Evolutionary conservation across 148 eudicot species (phyloP), one percentile per base, ranked within the genome.

Genomic region (Amaranthus palmeri): DNA sequence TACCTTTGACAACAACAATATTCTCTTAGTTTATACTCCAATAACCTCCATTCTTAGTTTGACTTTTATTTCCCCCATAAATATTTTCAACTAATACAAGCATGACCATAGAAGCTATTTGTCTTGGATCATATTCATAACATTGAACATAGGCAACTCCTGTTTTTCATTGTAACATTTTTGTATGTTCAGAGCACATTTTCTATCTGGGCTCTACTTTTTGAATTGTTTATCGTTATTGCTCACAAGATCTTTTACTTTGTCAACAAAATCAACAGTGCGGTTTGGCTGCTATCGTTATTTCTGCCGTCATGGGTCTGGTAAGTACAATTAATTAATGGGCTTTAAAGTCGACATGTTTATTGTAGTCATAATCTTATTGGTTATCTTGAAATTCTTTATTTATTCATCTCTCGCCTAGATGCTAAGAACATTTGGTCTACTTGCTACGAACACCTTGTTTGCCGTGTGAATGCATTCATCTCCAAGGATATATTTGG

Each of bases 271-370:
- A 41, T 86, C 72, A 78, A 84, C 96, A 95, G 99, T 89, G 96
- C 73, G 92, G 88, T 71, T 82, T 95, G 79, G 99, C 99, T 83
- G 99, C 99, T 68, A 92, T 95, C 75, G 99, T 95, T 77, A 90
- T 88, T 18, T 92, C 99, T 81, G 99, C 99, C 66, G 99, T 95
- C 52, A 85, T 88, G 79, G 99, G 99, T 72, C 85, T 95, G 99
- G 99, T 95, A 79, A 82, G 99, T 86, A n/a, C 36, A 54, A 46
- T 48, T 10, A n/a, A 52, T 47, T 53, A 48, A 48, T 79, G 70
- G 11, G 59, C 36, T 36, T 49, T 15, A 11, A n/a, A 18, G 14
- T 17, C 64, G 48, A 50, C 57, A 48, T 53, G 51, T 0, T 9
- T 64, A 40, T 13, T 11, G 13, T 11, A 25, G 36, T 54, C 57